Evolutionary conservation across 768 basidiomycete genomes (phyloP).

Genomic region (Rhodotorula paludigena): DNA sequence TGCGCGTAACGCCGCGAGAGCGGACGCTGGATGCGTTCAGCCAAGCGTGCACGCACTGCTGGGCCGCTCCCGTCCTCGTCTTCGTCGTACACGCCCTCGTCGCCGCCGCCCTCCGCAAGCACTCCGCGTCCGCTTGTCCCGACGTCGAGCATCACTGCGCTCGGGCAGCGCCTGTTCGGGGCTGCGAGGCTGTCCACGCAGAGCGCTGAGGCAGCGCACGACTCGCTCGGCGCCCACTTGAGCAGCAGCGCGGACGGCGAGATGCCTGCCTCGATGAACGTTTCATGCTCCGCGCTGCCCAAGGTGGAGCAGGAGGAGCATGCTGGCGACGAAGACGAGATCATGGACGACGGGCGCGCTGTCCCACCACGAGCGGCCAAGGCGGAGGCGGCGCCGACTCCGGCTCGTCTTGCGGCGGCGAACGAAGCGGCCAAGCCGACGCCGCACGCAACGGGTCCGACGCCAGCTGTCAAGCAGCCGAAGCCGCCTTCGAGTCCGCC

Average conservation of each 20-base stretch:
- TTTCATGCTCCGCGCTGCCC: too few relatives aligned
- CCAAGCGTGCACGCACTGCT: slow-evolving; percentile 3
- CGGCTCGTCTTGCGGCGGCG: neutral
- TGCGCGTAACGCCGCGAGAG: neutral
- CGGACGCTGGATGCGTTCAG: neutral
- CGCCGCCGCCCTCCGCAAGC: neutral
- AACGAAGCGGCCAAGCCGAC: too few relatives aligned
- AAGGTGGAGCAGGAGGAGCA: too few relatives aligned
- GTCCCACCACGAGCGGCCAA: neutral
- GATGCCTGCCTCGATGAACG: too few relatives aligned
- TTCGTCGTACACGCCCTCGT: neutral
- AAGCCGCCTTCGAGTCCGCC: neutral
- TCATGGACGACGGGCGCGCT: slow-evolving; percentile 1
- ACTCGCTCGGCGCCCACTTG: too few relatives aligned
- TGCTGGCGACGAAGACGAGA: neutral
- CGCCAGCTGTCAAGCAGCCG: neutral
- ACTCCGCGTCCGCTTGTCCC: neutral
- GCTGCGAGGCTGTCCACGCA: neutral
- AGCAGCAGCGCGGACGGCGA: too few relatives aligned
- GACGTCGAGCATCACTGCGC: neutral
- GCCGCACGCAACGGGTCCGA: too few relatives aligned
- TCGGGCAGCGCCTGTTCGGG: neutral
- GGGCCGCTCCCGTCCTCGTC: neutral
- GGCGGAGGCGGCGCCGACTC: neutral
- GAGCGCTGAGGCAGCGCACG: too few relatives aligned